Evolutionary conservation across 2,329 filamentous ascomycete species (phyloP).

Genomic region (Gaeumannomyces sp.): DNA sequence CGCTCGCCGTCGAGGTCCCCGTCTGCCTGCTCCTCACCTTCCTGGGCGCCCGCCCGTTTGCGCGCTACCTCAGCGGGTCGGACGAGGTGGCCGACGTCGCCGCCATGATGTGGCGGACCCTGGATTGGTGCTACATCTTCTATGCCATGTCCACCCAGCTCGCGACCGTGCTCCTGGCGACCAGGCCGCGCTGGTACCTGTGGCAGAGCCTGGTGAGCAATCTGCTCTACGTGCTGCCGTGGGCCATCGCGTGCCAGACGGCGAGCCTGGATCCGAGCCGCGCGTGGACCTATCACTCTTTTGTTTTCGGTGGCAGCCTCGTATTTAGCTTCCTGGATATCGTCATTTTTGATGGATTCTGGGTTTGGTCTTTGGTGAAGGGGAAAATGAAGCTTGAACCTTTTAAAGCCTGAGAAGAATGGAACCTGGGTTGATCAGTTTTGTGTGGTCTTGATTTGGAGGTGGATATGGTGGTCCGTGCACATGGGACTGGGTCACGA

Average conservation of each 20-base stretch:
- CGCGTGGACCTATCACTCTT: conserved; percentile 61
- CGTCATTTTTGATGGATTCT: conserved; percentile 41
- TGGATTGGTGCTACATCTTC: conserved; percentile 64
- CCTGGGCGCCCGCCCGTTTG: conserved; percentile 54
- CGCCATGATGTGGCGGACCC: conserved; percentile 57
- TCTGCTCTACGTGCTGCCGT: conserved; percentile 61
- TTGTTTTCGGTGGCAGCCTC: conserved; percentile 62
- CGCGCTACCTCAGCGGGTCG: conserved; percentile 53
- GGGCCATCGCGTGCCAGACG: conserved; percentile 57
- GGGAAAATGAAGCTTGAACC: conserved; percentile 36
- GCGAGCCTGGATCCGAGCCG: conserved; percentile 40
- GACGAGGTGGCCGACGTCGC: conserved; percentile 53
- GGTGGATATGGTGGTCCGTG: background rate
- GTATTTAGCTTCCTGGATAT: conserved; percentile 60
- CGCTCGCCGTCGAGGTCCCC: conserved; percentile 53
- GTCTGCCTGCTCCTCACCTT: conserved; percentile 57
- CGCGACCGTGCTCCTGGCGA: conserved; percentile 58
- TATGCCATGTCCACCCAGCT: conserved; percentile 62
- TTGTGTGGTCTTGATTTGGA: background rate
- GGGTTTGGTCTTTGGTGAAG: conserved; percentile 42
- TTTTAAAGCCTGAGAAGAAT: conserved; percentile 12
- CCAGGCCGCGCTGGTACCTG: conserved; percentile 60
- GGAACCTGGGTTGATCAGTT: background rate
- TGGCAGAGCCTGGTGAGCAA: conserved; percentile 62
- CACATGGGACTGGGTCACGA: background rate